A percentile compares a stretch with the other conserved stretches of the same genome.
Conservation (phyloP, 2,329 filamentous ascomycete genomes). For the Exophiala lecanii-corni region DNA sequence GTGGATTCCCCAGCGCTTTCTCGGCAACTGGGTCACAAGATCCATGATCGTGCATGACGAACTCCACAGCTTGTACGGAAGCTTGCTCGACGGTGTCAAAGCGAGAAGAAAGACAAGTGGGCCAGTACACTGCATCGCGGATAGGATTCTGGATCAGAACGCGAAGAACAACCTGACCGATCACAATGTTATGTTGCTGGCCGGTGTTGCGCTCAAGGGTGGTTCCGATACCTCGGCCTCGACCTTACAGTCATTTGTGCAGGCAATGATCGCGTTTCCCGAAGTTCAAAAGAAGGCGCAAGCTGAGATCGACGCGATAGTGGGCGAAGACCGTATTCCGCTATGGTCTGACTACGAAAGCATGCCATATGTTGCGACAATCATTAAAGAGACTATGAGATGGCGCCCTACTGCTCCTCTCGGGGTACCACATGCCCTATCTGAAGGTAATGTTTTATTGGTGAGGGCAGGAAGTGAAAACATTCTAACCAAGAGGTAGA, state of each 20-base stretch:
- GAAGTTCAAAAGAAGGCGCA: slow-evolving; percentile 42
- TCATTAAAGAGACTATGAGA: slow-evolving; percentile 31
- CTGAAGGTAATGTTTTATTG: slow-evolving; percentile 33
- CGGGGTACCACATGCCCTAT: slow-evolving; percentile 46
- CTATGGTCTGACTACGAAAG: slow-evolving; percentile 27
- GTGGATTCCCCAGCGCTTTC: slow-evolving; percentile 22
- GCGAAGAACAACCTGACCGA: slow-evolving; percentile 2
- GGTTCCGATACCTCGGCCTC: slow-evolving; percentile 45
- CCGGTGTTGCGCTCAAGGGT: slow-evolving; percentile 9
- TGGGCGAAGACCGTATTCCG: slow-evolving; percentile 32
- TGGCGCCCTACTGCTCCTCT: slow-evolving; percentile 42
- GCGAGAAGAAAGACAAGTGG: slow-evolving; percentile 28
- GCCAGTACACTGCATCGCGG: slow-evolving; percentile 33
- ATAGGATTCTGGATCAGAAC: slow-evolving; percentile 36
- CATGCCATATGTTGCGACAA: slow-evolving; percentile 31
- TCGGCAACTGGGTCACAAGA: slow-evolving; percentile 37
- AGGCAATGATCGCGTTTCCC: slow-evolving; percentile 46
- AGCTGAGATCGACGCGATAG: slow-evolving; percentile 36
- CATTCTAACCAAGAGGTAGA: slow-evolving; percentile 28
- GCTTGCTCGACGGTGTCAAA: slow-evolving; percentile 33
- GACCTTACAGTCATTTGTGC: slow-evolving; percentile 44
- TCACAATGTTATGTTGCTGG: slow-evolving; percentile 9
- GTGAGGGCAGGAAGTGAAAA: background rate
- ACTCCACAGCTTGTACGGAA: slow-evolving; percentile 40
- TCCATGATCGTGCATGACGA: slow-evolving; percentile 33